Evolutionary conservation across 805 yeast genomes (phyloP), one percentile per base, ranked within the genome.

Genomic region (Nakazawaea ernobii): DNA sequence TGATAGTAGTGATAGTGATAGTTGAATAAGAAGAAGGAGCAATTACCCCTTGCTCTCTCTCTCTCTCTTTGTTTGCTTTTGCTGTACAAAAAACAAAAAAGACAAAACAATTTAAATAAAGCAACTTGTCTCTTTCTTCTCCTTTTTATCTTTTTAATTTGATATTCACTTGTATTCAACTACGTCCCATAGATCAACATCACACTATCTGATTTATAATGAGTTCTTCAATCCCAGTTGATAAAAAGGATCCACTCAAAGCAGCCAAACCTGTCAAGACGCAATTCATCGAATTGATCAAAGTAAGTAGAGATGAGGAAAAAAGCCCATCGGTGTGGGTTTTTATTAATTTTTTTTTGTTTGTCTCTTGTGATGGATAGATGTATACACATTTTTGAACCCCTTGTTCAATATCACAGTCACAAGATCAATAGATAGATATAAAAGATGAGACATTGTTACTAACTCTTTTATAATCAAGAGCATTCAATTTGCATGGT

Each of bases 401-500:
- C 24, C 24, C 24, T 20, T 20, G 24, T 20, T 20, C 5, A 3
- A 20, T 20, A 20, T 20, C 24, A 3, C 3, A 20, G 24, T 20
- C 24, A 20, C 24, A 20, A 20, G 24, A 20, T 20, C n/a, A n/a
- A n/a, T n/a, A n/a, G n/a, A n/a, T n/a, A n/a, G n/a, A n/a, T n/a
- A n/a, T n/a, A n/a, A n/a, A n/a, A 20, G 5, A 3, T 20, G 24
- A 20, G 24, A 20, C 24, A 20, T 20, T 20, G 24, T 20, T 20
- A 20, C 24, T 20, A 5, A 20, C 24, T 20, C 3, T 20, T 20
- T 20, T 20, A 8, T 35, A 54, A 15, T 59, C 24, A 20, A 75
- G 63, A 71, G 82, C 13, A 62, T 77, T 48, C 91, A 87, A 64
- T 85, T 86, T 55, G 81, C 79, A 5, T 90, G 96, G 96, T 86